Evolutionary conservation across 208 protist species (phyloP), one percentile per base, ranked within the genome.

Genomic region (Leishmania tarentolae): DNA sequence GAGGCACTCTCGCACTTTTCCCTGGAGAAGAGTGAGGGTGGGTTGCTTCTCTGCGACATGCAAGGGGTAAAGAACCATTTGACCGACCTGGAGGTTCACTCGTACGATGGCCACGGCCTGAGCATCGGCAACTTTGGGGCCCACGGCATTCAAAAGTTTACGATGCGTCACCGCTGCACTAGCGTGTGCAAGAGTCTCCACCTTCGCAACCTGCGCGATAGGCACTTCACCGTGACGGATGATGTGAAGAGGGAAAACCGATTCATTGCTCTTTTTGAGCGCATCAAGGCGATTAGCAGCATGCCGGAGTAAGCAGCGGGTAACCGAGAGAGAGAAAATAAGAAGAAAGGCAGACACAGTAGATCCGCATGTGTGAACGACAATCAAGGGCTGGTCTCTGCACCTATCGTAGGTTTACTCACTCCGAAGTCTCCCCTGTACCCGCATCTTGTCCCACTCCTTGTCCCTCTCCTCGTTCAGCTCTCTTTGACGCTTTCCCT

Each of bases 1-100:
- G 93, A 98, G 87, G 93, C 93, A 0, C 90, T 96, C 53, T 92
- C 90, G 35, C 93, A 96, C 84, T 96, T 92, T 78, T 93, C 91
- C 9, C 86, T 92, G 40, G 42, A 83, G n/a, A 79, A 82, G 63
- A 91, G 88, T 46, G 86, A 84, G 19, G 86, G 87, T 21, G 81
- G 79, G 0, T 59, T 93, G 82, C 83, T 96, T 21, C 71, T 96
- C 21, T 93, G 89, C 79, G 93, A 96, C 66, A 84, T 96, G 35
- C 93, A 96, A 71, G 93, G 93, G 24, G 91, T 95, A 4, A 78
- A 76, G 19, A 87, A 78, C 81, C 56, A 87, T 6, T 86, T 94
- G 37, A 96, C 93, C 46, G 93, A 96, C 74, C 88, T 92, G 6
- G 90, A 96, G 80, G 80, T 95, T 44, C 93, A 96, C 85, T 90